Percentiles rank a stretch among this genome's conserved stretches.
phyloP scores from a whole-genome alignment of 2,329 filamentous ascomycete species.

The Colletotrichum plurivorum region DNA sequence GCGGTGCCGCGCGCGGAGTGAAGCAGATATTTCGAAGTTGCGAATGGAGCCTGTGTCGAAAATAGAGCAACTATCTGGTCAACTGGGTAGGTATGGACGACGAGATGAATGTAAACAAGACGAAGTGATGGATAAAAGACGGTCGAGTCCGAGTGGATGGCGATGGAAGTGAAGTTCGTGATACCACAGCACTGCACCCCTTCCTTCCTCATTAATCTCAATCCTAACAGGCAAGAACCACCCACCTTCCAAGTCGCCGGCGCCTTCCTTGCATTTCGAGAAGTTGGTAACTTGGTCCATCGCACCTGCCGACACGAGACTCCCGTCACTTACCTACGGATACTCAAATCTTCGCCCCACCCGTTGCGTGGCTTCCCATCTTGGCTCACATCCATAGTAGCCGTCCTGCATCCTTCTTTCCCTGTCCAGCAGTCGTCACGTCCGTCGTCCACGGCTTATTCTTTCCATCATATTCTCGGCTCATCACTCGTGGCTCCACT shows the following conservation, averaged over 20 bases:
- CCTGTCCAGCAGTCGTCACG: conserved; percentile 18
- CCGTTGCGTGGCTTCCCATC: not conserved
- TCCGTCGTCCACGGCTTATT: not conserved
- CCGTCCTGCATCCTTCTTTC: conserved; percentile 22
- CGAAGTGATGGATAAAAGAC: not conserved
- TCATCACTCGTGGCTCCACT: conserved; percentile 7
- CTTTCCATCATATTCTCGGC: not conserved
- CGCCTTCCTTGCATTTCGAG: conserved; percentile 16
- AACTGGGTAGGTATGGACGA: too few species aligned
- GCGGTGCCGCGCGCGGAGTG: conserved; percentile 39
- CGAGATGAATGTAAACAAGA: not conserved
- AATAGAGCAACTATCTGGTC: conserved; percentile 6
- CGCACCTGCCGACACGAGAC: not conserved
- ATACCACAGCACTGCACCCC: not conserved
- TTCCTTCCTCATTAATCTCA: not conserved
- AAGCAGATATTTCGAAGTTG: conserved; percentile 20
- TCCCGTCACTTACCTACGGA: too few species aligned
- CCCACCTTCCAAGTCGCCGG: not conserved
- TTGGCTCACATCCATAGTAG: conserved; percentile 18
- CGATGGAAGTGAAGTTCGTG: conserved; percentile 5
- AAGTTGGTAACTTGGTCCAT: not conserved
- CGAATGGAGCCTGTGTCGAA: conserved; percentile 6
- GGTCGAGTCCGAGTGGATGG: not conserved
- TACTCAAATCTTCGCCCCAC: not conserved
- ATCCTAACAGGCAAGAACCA: conserved; percentile 13